A percentile compares a stretch with the other conserved stretches of the same genome.
These are phyloP conservation scores for Linum trigynum DNA, from an alignment of 345 rosid genomes.

Conservation along the genomic window DNA sequence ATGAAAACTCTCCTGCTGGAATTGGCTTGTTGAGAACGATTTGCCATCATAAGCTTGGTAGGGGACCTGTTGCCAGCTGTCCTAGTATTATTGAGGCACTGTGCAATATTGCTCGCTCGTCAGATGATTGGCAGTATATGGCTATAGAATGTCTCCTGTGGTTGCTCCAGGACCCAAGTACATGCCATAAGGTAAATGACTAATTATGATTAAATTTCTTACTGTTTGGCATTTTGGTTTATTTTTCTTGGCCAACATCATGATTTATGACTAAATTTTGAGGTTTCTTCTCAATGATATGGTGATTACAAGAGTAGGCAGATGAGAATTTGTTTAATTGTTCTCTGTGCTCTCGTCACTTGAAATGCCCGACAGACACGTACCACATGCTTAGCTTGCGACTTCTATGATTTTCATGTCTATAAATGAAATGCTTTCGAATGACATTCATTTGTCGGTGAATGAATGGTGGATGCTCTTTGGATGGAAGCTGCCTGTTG, in stretches of 20 bases:
- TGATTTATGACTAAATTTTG: neutral
- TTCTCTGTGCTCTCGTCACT: too few species aligned
- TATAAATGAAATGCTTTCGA: neutral
- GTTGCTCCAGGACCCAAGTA: conserved; percentile 86
- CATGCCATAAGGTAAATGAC: conserved; percentile 64
- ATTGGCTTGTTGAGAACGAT: conserved; percentile 89
- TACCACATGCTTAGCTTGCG: neutral
- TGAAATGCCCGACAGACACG: neutral
- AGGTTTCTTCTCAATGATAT: neutral
- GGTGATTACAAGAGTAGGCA: neutral
- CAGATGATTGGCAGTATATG: conserved; percentile 99
- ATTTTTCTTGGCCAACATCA: neutral
- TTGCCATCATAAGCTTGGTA: conserved; percentile 90
- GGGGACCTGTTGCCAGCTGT: conserved; percentile 83
- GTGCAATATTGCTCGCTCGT: conserved; percentile 86
- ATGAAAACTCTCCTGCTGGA: conserved; percentile 98
- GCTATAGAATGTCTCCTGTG: conserved; percentile 96
- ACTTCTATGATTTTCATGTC: neutral
- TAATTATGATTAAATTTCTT: neutral
- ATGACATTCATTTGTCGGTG: too few species aligned
- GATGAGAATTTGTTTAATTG: too few species aligned
- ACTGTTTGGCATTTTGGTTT: neutral
- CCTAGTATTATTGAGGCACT: conserved; percentile 79
- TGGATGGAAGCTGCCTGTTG: too few species aligned
- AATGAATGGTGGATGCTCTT: too few species aligned